Percentiles rank a stretch among this genome's conserved stretches.
Conservation (phyloP, 2,329 filamentous ascomycete species). For the Trichoderma oligosporum region DNA sequence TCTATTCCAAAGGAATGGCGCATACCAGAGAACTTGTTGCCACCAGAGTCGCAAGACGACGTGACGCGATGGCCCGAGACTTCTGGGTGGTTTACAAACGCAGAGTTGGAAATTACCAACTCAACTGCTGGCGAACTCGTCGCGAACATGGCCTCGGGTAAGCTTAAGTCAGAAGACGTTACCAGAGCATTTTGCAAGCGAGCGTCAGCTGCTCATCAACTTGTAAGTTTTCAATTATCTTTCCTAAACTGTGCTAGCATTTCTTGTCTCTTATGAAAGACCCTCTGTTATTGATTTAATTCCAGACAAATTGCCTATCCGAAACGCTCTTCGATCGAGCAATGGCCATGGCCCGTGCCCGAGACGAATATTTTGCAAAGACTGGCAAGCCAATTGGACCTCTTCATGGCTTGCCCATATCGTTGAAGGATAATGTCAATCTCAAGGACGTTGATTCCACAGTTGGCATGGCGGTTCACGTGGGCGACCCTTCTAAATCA, state of each 20-base stretch:
- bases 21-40: constrained; percentile 51
- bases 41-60: constrained; percentile 50
- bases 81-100: constrained; percentile 56
- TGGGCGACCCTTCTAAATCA: constrained; percentile 50
- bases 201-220: constrained; percentile 54
- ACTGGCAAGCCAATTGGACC: constrained; percentile 53
- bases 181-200: constrained; percentile 52
- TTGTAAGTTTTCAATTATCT: constrained; percentile 37
- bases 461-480: constrained; percentile 60
- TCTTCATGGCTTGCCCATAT: constrained; percentile 61
- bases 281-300: neutral
- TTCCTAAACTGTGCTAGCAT: neutral
- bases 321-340: constrained; percentile 55
- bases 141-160: constrained; percentile 34
- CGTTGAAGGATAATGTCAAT: constrained; percentile 70
- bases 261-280: too few relatives aligned
- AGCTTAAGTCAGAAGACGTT: constrained; percentile 40
- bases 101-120: constrained; percentile 47
- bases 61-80: constrained; percentile 52
- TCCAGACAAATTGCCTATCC: constrained; percentile 48
- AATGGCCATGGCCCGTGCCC: constrained; percentile 42
- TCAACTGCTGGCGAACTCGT: constrained; percentile 41
- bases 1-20: constrained; percentile 58
- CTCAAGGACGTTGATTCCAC: constrained; percentile 57
- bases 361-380: constrained; percentile 48